A percentile compares a stretch with the other conserved stretches of the same genome.
phyloP scores from a whole-genome alignment of 208 protist genomes.

The Trypanosoma melophagium region DNA sequence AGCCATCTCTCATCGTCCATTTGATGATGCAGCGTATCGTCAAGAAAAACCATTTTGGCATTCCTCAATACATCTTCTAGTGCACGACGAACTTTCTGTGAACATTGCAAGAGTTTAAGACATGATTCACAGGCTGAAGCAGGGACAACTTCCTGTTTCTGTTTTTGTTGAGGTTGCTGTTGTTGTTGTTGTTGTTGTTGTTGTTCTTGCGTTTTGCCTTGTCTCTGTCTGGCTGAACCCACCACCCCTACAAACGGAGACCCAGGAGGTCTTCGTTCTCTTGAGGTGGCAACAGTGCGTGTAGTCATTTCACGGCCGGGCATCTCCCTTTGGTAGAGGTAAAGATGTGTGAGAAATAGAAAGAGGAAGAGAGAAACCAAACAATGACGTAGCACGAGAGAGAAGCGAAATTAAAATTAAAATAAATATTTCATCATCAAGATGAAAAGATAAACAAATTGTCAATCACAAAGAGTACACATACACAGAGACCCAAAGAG shows the following conservation, averaged over 20 bases:
- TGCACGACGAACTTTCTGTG: conserved; percentile 24
- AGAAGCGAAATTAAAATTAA: background rate
- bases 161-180: background rate
- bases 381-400: background rate
- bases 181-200: background rate
- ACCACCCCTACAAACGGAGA: background rate
- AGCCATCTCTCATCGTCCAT: conserved; percentile 63
- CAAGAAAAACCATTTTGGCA: conserved; percentile 49
- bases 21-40: conserved; percentile 68
- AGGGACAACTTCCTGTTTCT: background rate
- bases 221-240: background rate
- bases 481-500: background rate
- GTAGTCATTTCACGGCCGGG: conserved; percentile 14
- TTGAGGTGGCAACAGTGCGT: conserved; percentile 10
- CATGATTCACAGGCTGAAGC: conserved; percentile 22
- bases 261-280: conserved; percentile 2
- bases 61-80: conserved; percentile 41
- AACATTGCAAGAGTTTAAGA: conserved; percentile 13
- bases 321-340: background rate
- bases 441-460: background rate
- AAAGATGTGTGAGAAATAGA: background rate
- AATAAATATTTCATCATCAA: background rate
- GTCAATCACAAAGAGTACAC: background rate
- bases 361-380: conserved; percentile 6
- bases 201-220: background rate